These are phyloP conservation scores for Diospyros lotus DNA, from an alignment of 148 eudicot genomes.

Conservation along the genomic window DNA sequence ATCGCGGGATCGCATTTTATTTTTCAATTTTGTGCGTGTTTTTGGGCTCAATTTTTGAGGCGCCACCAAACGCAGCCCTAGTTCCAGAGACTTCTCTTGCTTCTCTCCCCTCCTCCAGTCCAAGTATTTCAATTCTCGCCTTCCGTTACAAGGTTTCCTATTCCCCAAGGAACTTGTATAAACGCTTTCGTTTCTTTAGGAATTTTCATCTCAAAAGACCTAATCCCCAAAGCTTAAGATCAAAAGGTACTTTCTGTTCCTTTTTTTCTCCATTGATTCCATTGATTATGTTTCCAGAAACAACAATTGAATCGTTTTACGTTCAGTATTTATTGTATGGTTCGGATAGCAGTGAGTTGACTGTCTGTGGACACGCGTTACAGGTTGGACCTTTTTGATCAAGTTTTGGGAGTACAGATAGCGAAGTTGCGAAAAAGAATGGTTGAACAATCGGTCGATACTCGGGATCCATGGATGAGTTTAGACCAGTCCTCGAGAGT, in stretches of 20 bases:
- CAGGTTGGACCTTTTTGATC: conserved; percentile 10
- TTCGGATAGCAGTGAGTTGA: too few species aligned
- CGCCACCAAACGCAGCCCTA: conserved; percentile 11
- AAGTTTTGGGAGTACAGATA: neutral
- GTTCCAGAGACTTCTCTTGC: conserved; percentile 1
- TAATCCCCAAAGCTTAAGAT: neutral
- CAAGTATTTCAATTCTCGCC: neutral
- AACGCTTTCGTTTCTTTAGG: neutral
- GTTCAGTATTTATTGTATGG: too few species aligned
- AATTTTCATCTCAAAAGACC: neutral
- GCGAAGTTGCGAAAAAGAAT: conserved; percentile 13
- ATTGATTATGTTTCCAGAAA: neutral
- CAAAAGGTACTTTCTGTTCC: neutral
- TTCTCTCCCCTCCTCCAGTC: neutral
- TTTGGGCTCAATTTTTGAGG: too few species aligned
- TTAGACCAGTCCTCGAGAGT: conserved; percentile 24
- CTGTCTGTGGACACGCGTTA: too few species aligned
- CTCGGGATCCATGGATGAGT: conserved; percentile 27
- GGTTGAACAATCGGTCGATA: conserved; percentile 31
- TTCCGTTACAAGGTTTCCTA: conserved; percentile 6
- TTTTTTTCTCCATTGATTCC: neutral
- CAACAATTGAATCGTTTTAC: neutral
- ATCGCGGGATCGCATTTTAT: neutral
- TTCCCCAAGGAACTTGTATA: conserved; percentile 17
- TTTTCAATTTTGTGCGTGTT: neutral